Base-by-base conservation (phyloP, 495 filamentous ascomycete species). In the Talaromyces nanjingensis region DNA sequence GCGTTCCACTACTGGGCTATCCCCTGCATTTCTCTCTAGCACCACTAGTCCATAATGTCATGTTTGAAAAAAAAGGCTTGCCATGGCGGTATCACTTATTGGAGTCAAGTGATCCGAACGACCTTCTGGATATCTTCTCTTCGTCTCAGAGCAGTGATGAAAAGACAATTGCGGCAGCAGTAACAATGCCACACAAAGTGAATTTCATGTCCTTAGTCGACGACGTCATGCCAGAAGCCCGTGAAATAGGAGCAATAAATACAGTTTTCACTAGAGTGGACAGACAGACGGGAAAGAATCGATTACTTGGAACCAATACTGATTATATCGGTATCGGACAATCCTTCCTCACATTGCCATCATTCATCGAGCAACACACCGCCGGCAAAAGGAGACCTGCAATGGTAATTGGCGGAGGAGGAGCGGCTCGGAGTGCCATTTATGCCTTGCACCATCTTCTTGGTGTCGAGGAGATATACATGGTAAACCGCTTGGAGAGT, bases 181-280 rank as follows among this genome's bases (percentile, higher is more conserved):
- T 83, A 25, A 83, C 79, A 14, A 81, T 83, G 80, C 79, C 78
- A 8, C 77, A 80, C 67, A 83, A 82, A 63, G 66, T 77, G 20
- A 62, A 71, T 12, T 74, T 79, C 16, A 74, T 79, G 54, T 68
- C 72, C 5, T 69, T 67, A 31, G 74, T 79, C 49, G 71, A 76
- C 64, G 65, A 68, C 0, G 66, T 76, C 7, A 76, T 76, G 55
- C 68, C 71, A 1, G 61, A 72, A 0, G 76, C 72, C 16, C 47
- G 49, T 4, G 67, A 66, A 4, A 70, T 83, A 4, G 74, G 77
- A 6, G 76, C 79, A 4, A 76, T 78, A 59, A 82, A 82, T 59
- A 79, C 77, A 52, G 73, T 79, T 11, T 69, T 76, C 59, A 60
- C 72, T n/a, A 66, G 62, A 20, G 45, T 60, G 11, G 63, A 54